These are phyloP conservation scores for Pontederia crassipes DNA, from an alignment of 176 grass and related monocot genomes.

Conservation along the genomic window DNA sequence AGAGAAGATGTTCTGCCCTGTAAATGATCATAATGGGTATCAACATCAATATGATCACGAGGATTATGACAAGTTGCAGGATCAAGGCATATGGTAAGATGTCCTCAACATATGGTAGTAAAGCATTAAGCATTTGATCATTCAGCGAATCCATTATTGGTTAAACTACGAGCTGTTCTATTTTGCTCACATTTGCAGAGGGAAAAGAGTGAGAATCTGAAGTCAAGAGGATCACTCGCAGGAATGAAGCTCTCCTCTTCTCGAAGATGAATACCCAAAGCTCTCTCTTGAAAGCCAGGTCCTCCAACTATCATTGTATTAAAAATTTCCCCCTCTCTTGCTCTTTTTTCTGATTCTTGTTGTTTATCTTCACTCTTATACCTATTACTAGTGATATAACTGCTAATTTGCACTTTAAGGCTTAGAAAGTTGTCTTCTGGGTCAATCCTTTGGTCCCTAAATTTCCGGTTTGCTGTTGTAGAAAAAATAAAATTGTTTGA, in stretches of 20 bases:
- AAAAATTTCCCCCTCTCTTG: too few species aligned
- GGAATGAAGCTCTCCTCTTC: constrained; percentile 84
- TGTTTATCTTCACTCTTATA: too few species aligned
- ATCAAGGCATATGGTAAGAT: constrained; percentile 28
- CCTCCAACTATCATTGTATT: background rate
- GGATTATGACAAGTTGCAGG: constrained; percentile 24
- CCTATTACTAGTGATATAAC: too few species aligned
- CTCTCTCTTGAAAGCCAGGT: constrained; percentile 40
- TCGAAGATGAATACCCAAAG: constrained; percentile 49
- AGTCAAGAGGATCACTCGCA: constrained; percentile 36
- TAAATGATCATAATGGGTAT: constrained; percentile 48
- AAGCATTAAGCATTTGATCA: constrained; percentile 46
- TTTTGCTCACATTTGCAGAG: constrained; percentile 35
- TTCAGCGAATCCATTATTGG: constrained; percentile 32
- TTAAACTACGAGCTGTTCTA: constrained; percentile 28
- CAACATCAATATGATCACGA: constrained; percentile 27
- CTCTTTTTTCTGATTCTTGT: too few species aligned
- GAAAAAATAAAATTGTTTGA: too few species aligned
- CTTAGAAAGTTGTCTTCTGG: too few species aligned
- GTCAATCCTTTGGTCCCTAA: too few species aligned
- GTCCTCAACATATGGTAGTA: constrained; percentile 37
- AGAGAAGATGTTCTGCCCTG: constrained; percentile 41
- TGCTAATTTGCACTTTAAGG: too few species aligned
- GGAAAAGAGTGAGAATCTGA: constrained; percentile 29
- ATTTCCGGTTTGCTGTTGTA: too few species aligned